Evolutionary conservation across 192 early-diverging fungal genomes (phyloP).

Genomic region (Funneliformis geosporum): DNA sequence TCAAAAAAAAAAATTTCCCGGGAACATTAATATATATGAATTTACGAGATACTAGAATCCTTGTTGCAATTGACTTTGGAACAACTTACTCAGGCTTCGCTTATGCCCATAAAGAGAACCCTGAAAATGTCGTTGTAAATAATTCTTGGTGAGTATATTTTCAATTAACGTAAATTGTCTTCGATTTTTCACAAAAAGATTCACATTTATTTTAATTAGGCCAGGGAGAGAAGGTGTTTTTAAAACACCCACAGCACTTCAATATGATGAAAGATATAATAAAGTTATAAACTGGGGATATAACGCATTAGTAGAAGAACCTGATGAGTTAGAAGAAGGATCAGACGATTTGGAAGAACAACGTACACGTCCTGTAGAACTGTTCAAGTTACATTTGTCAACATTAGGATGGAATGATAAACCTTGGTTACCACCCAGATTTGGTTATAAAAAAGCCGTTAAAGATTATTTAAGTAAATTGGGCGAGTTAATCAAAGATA

Average conservation of each 20-base stretch:
- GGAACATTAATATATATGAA: not conserved
- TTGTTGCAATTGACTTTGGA: constrained; percentile 16
- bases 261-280: constrained; percentile 9
- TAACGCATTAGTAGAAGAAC: constrained; percentile 17
- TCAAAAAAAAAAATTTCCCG: not conserved
- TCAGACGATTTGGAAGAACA: not conserved
- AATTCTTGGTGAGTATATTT: not conserved
- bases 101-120: not conserved
- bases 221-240: not conserved
- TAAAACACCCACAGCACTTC: constrained; percentile 24
- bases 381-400: constrained; percentile 31
- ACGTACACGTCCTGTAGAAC: constrained; percentile 19
- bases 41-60: not conserved
- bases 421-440: constrained; percentile 18
- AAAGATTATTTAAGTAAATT: constrained; percentile 27
- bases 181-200: not conserved
- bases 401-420: not conserved
- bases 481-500: not conserved
- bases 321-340: not conserved
- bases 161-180: not conserved
- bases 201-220: not conserved
- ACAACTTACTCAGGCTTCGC: constrained; percentile 17
- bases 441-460: constrained; percentile 1
- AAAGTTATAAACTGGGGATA: constrained; percentile 11
- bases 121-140: not conserved